Base-by-base conservation (phyloP, 2,329 filamentous ascomycete genomes). In the Penicillium sp. region DNA sequence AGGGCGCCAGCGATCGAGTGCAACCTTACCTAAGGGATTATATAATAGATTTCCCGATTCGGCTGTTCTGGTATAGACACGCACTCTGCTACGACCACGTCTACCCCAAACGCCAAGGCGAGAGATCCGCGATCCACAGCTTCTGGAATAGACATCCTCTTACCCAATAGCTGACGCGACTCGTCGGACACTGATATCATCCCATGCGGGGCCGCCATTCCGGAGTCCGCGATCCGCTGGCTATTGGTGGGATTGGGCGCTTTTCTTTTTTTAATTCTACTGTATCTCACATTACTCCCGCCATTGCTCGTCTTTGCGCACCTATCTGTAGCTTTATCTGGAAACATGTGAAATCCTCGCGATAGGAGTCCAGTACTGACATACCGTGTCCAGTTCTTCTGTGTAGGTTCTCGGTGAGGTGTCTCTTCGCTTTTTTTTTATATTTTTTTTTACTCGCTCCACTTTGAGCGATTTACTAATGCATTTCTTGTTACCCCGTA, bases 121-220 rank as follows among this genome's bases (percentile, higher is more conserved):
- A 61, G 50, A 9, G 63, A 65, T 65, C 63, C 47, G 42, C 62
- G 58, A 56, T 63, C 63, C 63, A 63, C 63, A 64, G 51, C 63
- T 65, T 65, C 63, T 64, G 58, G 63, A 65, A 65, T 27, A 58
- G 40, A 39, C 6, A n/a, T 34, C 43, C 46, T 48, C 36, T 31
- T 18, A 11, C 27, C 59, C 62, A 64, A 64, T 64, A 16, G 52
- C 14, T 13, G n/a, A 14, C 49, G 39, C 46, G 43, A 24, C 42
- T 24, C 42, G 53, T 60, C 55, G 18, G 18, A 60, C 52, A 50
- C 49, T 63, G 63, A 65, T 61, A 60, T 65, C 63, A 65, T 53
- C 50, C 39, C 39, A 47, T 62, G 61, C 61, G 61, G 62, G 62
- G 60, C 60, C 48, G 57, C 32, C 44, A 47, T 58, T 34, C 57